Base-by-base conservation (phyloP, 257 asterid species). In the Nemophila menziesii region DNA sequence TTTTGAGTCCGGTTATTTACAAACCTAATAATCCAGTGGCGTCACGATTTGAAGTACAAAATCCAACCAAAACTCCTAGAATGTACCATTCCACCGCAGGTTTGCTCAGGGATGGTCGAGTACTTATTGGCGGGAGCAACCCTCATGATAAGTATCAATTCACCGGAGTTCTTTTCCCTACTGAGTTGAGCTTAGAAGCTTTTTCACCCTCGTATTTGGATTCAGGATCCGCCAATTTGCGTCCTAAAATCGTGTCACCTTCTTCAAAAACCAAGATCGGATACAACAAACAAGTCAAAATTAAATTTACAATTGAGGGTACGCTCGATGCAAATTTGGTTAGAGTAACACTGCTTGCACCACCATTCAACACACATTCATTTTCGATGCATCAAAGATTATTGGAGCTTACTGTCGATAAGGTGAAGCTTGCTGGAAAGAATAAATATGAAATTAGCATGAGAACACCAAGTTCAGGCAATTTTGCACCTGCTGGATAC, bases 401-500 rank as follows among this genome's bases (percentile, higher is more conserved):
- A 29, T 29, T 29, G 36, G 36, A 29, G 36, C 36, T 29, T 29
- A 29, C 4, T 2, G 7, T 13, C 3, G 36, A 7, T 13, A 29
- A 29, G 36, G 3, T 29, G 36, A 29, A 29, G 10, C 7, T 13
- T 13, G 1, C 8, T 29, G 36, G 36, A 7, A 7, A 29, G 12
- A 29, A 2, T 2, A 29, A 13, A 29, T 29, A 2, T 29, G 36
- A 29, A 37, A 21, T 48, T 33, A 40, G 1, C 5, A 14, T 48
- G 16, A 9, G 18, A n/a, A 33, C 54, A 5, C 54, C 54, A 8
- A 1, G 37, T 20, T 48, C 44, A 1, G 15, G 43, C 33, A 48
- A 33, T 34, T 42, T 48, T 20, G 54, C 54, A 48, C 54, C 54
- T 13, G 2, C 27, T 0, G 54, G 54, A 36, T 48, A 33, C 34